Evolutionary conservation across 352 stramenopile species (phyloP).

Genomic region (Phytophthora parvispora): DNA sequence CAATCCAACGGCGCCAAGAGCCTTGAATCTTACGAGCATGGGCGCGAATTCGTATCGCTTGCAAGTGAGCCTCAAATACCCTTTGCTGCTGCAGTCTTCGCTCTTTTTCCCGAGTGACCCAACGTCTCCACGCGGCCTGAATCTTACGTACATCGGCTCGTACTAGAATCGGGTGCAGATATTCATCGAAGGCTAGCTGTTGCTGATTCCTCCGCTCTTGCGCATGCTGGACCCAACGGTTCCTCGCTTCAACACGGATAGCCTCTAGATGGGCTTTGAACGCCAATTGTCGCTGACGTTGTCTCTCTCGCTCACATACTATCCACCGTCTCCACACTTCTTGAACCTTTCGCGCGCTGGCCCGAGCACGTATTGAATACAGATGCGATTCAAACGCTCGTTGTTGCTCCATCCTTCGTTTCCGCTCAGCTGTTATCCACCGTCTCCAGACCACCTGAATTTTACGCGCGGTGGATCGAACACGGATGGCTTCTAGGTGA

Average conservation of each 20-base stretch:
- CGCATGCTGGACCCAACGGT: background rate
- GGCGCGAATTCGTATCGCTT: background rate
- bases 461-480: background rate
- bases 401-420: background rate
- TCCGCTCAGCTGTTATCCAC: background rate
- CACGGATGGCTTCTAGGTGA: background rate
- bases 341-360: conserved; percentile 19
- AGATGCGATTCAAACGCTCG: conserved; percentile 8
- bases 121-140: conserved; percentile 7
- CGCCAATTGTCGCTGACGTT: background rate
- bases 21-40: background rate
- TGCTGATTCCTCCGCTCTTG: conserved; percentile 10
- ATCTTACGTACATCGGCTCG: conserved; percentile 14
- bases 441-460: background rate
- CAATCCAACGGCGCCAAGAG: background rate
- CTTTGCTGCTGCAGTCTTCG: background rate
- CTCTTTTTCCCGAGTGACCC: background rate
- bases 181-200: background rate
- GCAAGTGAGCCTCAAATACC: background rate
- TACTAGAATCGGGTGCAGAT: conserved; percentile 5
- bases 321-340: conserved; percentile 25
- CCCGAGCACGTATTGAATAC: conserved; percentile 2
- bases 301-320: background rate
- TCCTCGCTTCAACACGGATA: background rate
- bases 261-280: background rate